Conservation (phyloP, 306 rosid species). For the Trifolium dubium region DNA sequence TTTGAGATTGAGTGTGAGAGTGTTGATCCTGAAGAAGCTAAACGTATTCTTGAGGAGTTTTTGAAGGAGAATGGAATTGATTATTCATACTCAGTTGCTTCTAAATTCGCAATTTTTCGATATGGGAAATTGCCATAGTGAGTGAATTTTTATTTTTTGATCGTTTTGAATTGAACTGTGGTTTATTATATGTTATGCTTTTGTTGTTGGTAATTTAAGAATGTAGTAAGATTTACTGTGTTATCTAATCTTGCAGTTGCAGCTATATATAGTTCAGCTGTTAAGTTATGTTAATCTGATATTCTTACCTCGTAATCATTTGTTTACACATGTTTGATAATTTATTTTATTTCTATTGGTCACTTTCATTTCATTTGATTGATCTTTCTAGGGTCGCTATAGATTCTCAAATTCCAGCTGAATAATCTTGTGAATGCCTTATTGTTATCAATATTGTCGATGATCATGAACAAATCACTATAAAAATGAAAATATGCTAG, state of each 20-base stretch:
- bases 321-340: constrained; percentile 3
- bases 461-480: too few relatives aligned
- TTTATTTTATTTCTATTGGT: not conserved
- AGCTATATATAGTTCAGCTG: too few relatives aligned
- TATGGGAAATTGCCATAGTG: constrained; percentile 50
- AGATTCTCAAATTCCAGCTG: not conserved
- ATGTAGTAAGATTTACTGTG: not conserved
- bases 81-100: constrained; percentile 58
- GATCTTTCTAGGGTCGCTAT: not conserved
- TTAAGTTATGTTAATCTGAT: not conserved
- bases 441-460: not conserved
- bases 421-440: not conserved
- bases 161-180: not conserved
- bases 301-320: not conserved
- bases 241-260: too few relatives aligned
- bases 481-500: too few relatives aligned
- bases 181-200: not conserved
- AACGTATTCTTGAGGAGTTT: constrained; percentile 65
- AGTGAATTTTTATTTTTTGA: not conserved
- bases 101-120: constrained; percentile 74
- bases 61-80: constrained; percentile 66
- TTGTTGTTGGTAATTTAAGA: not conserved
- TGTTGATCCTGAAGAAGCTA: constrained; percentile 70
- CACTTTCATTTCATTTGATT: not conserved
- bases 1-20: constrained; percentile 93